Evolutionary conservation across 768 basidiomycete species (phyloP), one percentile per base, ranked within the genome.

Genomic region (Suillus luteus): DNA sequence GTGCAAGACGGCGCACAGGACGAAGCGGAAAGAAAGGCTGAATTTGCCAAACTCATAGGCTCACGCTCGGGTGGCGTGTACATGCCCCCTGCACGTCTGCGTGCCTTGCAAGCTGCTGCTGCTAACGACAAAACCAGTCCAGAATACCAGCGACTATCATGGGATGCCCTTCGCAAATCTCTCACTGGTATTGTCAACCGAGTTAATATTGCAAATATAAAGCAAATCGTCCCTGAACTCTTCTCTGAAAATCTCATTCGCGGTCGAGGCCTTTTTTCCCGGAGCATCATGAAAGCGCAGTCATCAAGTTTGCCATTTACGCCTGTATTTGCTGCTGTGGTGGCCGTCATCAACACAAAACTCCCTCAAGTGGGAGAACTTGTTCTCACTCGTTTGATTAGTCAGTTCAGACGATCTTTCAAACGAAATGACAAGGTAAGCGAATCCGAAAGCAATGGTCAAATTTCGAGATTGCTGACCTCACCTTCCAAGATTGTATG

Each of bases 131-230:
- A 96, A 79, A 80, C 82, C 55, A 91, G 91, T 64, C 70, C 89
- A 22, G 96, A 97, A 78, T 99, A 92, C 77, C 97, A 99, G 77
- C 85, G 97, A 11, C 78, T 99, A 64, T 92, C 94, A 11, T 99
- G 97, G 97, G 97, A 99, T 72, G 97, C 97, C 2, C 79, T 99
- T 64, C 89, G 96, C 73, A 99, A 99, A 78, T 93, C 91, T 59
- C 92, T 99, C 71, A 99, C 97, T 35, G 97, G 97, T 94, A 91
- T 99, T 69, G 96, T 99, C 83, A 99, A 99, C 83, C 91, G 97
- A 83, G 93, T 99, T 80, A 98, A 99, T 76, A 84, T 95, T 22
- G 83, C 89, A 69, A 99, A 99, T 75, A 99, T 99, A 85, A 97
- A 98, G 78, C 85, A 90, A 70, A 86, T 96, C 67, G 85, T 95